A percentile compares a stretch with the other conserved stretches of the same genome.
Conservation (phyloP, 768 basidiomycete genomes). For the Suillus weaverae region DNA sequence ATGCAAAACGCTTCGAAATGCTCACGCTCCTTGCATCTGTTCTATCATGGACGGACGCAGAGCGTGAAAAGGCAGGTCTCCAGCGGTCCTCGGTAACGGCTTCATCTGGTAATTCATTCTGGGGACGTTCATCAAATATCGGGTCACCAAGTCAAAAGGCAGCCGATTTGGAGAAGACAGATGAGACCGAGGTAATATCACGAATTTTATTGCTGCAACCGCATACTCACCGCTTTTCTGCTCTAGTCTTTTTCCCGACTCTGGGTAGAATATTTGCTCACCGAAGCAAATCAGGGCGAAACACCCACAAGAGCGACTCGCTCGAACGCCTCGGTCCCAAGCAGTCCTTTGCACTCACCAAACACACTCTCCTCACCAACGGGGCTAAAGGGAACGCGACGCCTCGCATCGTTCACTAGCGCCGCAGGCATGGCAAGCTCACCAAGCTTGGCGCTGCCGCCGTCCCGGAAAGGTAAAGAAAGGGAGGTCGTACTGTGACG, state of each 20-base stretch:
- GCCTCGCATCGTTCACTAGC: constrained; percentile 39
- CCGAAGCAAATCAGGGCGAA: constrained; percentile 65
- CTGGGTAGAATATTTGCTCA: constrained; percentile 97
- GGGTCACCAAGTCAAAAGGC: constrained; percentile 37
- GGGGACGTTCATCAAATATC: constrained; percentile 26
- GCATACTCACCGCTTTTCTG: not conserved
- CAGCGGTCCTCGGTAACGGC: constrained; percentile 46
- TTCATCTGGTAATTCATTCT: constrained; percentile 21
- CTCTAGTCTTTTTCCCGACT: constrained; percentile 91
- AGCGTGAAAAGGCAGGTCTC: constrained; percentile 89
- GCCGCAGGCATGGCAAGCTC: constrained; percentile 38
- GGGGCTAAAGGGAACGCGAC: constrained; percentile 32
- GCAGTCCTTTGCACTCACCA: constrained; percentile 32
- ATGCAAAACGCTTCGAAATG: constrained; percentile 97
- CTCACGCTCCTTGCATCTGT: constrained; percentile 84
- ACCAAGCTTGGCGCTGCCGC: constrained; percentile 41
- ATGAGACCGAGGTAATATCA: constrained; percentile 72
- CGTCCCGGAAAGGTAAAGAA: constrained; percentile 49
- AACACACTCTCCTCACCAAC: constrained; percentile 27
- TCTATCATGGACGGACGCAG: constrained; percentile 88
- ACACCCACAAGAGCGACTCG: constrained; percentile 28
- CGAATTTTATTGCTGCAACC: not conserved
- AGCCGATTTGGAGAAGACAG: constrained; percentile 71
- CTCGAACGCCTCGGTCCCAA: constrained; percentile 40
- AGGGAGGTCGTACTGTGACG: constrained; percentile 28